Conservation (phyloP, 1,284 basidiomycete species). For the Phaffia rhodozyma region DNA sequence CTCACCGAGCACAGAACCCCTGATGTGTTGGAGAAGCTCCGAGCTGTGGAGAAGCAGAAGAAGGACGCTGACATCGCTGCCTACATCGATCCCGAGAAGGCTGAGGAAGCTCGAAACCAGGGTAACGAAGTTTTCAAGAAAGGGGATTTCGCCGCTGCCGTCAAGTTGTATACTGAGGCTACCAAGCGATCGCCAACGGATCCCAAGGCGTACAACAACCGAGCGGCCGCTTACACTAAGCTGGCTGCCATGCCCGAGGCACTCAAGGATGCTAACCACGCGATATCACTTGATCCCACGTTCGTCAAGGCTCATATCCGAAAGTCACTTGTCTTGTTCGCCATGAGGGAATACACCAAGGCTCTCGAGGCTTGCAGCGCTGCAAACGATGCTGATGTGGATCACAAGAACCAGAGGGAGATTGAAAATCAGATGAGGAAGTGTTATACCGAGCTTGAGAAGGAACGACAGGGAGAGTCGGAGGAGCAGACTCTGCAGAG, state of each 20-base stretch:
- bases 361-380: slow-evolving; percentile 69
- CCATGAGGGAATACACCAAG: slow-evolving; percentile 85
- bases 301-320: slow-evolving; percentile 96
- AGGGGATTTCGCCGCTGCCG: slow-evolving; percentile 81
- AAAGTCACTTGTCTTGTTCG: slow-evolving; percentile 72
- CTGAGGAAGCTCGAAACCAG: slow-evolving; percentile 73
- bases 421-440: slow-evolving; percentile 67
- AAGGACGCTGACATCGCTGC: slow-evolving; percentile 64
- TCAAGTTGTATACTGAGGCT: slow-evolving; percentile 86
- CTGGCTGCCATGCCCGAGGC: slow-evolving; percentile 88
- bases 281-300: slow-evolving; percentile 78
- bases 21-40: slow-evolving; percentile 81
- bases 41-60: slow-evolving; percentile 64
- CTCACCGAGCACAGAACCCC: slow-evolving; percentile 95
- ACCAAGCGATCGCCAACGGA: slow-evolving; percentile 91
- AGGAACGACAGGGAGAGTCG: slow-evolving; percentile 71
- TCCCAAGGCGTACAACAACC: slow-evolving; percentile 90
- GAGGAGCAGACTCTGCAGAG: slow-evolving; percentile 87
- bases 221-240: slow-evolving; percentile 90
- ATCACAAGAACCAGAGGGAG: slow-evolving; percentile 66
- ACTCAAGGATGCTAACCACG: slow-evolving; percentile 86
- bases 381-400: slow-evolving; percentile 57
- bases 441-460: slow-evolving; percentile 65
- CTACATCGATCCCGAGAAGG: slow-evolving; percentile 81
- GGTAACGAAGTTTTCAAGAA: slow-evolving; percentile 87